Evolutionary conservation across 2,329 filamentous ascomycete genomes (phyloP), one percentile per base, ranked within the genome.

Genomic region (Coniella lustricola): DNA sequence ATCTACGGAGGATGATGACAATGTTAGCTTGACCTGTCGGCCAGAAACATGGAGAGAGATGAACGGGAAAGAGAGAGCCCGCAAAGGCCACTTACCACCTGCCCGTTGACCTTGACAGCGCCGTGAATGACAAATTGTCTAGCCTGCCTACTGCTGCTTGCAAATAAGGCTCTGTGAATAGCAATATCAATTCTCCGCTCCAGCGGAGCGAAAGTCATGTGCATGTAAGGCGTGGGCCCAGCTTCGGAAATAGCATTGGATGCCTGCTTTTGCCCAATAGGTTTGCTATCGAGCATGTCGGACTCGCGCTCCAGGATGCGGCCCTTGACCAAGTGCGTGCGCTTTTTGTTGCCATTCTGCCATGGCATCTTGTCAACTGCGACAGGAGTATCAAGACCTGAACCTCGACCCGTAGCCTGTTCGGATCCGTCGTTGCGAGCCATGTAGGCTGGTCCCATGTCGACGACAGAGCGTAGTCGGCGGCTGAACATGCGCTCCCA

Each of bases 211-310:
- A 87, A 98, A 3, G 86, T 84, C 91, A 97, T 97, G 63, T 91
- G 84, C 84, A 95, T 94, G 64, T 95, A 97, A 7, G 93, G 93
- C 29, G 86, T 94, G n/a, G n/a, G n/a, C n/a, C n/a, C n/a, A n/a
- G n/a, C n/a, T n/a, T n/a, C n/a, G n/a, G n/a, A n/a, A n/a, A n/a
- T n/a, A n/a, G n/a, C n/a, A n/a, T n/a, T n/a, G n/a, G n/a, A n/a
- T n/a, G n/a, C n/a, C n/a, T n/a, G n/a, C n/a, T n/a, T n/a, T n/a
- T n/a, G n/a, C n/a, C n/a, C n/a, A n/a, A n/a, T 31, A 14, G 18
- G 29, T 13, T 9, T 1, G 41, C 14, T 32, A 18, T 47, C 44
- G 3, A 20, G 33, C 17, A 41, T 40, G 16, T 50, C 37, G 13
- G 32, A 35, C 32, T 50, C 34, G 36, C 37, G 40, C 35, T 44